These are phyloP conservation scores for Aspergillus chevalieri DNA, from an alignment of 2,329 filamentous ascomycete species.

Conservation along the genomic window DNA sequence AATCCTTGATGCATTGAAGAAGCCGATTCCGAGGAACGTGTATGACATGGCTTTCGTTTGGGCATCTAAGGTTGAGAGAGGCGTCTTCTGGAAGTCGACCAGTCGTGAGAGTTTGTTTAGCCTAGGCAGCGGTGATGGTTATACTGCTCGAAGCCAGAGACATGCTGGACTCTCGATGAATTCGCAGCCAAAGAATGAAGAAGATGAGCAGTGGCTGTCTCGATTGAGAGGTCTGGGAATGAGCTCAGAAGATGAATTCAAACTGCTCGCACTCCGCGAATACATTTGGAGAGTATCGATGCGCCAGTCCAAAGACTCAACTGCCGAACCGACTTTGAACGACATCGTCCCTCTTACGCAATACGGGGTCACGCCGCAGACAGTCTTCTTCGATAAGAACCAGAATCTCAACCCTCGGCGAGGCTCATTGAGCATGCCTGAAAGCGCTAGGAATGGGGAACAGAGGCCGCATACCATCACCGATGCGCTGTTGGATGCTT, in stretches of 20 bases:
- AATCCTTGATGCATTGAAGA: conserved; percentile 76
- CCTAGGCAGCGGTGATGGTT: conserved; percentile 53
- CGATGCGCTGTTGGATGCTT: conserved; percentile 86
- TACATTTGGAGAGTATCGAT: conserved; percentile 84
- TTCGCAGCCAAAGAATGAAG: conserved; percentile 69
- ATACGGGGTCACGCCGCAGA: conserved; percentile 74
- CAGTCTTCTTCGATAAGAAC: conserved; percentile 83
- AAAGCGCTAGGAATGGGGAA: conserved; percentile 29
- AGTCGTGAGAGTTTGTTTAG: conserved; percentile 66
- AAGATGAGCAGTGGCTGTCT: conserved; percentile 89
- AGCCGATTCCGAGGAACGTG: conserved; percentile 69
- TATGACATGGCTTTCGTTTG: conserved; percentile 82
- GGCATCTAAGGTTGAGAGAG: conserved; percentile 74
- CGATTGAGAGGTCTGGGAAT: conserved; percentile 81
- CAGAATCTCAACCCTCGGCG: conserved; percentile 44
- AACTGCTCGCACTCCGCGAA: conserved; percentile 76
- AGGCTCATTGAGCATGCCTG: conserved; percentile 18
- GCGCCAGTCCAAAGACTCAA: conserved; percentile 55
- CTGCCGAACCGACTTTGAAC: conserved; percentile 49
- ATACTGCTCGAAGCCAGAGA: conserved; percentile 52
- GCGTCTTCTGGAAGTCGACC: conserved; percentile 79
- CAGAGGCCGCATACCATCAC: conserved; percentile 67
- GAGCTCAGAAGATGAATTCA: conserved; percentile 75
- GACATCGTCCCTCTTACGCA: conserved; percentile 68
- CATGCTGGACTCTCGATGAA: conserved; percentile 43